Evolutionary conservation across 495 filamentous ascomycete genomes (phyloP).

Genomic region (Penicillium cinerascens): DNA sequence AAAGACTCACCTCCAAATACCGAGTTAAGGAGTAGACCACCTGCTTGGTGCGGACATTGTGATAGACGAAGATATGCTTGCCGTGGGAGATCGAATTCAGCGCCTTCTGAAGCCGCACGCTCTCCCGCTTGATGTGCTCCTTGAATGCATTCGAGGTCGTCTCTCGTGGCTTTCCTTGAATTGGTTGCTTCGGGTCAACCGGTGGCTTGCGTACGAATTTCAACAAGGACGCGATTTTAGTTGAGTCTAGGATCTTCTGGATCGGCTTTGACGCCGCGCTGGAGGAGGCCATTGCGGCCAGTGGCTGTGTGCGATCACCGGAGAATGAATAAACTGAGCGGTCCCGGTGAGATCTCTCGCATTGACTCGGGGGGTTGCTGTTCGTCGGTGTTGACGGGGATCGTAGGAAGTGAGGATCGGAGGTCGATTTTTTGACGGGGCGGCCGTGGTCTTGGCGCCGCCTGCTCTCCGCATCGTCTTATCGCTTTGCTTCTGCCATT

Average conservation of each 20-base stretch:
- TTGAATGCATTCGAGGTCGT: constrained; percentile 43
- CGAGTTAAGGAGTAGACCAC: constrained; percentile 76
- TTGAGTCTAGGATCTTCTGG: constrained; percentile 44
- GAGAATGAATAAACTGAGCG: not conserved
- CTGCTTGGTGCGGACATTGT: constrained; percentile 75
- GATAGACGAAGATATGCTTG: constrained; percentile 78
- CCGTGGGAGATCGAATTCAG: constrained; percentile 51
- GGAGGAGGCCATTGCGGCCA: constrained; percentile 44
- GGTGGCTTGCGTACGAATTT: constrained; percentile 40
- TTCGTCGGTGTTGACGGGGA: not conserved
- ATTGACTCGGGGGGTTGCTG: constrained; percentile 4
- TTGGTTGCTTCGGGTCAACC: constrained; percentile 34
- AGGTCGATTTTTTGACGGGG: constrained; percentile 35
- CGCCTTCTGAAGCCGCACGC: constrained; percentile 44
- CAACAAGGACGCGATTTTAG: constrained; percentile 39
- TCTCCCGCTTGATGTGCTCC: constrained; percentile 35
- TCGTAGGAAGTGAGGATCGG: constrained; percentile 13
- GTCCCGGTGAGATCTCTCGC: constrained; percentile 6
- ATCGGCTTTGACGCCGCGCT: constrained; percentile 26
- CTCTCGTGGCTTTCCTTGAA: constrained; percentile 39
- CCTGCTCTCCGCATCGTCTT: constrained; percentile 30
- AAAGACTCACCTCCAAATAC: constrained; percentile 61
- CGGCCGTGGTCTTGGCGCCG: constrained; percentile 23
- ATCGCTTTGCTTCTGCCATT: constrained; percentile 11
- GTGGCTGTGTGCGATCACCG: constrained; percentile 9